phyloP scores from a whole-genome alignment of 1,284 basidiomycete genomes.

The Malassezia nana region DNA sequence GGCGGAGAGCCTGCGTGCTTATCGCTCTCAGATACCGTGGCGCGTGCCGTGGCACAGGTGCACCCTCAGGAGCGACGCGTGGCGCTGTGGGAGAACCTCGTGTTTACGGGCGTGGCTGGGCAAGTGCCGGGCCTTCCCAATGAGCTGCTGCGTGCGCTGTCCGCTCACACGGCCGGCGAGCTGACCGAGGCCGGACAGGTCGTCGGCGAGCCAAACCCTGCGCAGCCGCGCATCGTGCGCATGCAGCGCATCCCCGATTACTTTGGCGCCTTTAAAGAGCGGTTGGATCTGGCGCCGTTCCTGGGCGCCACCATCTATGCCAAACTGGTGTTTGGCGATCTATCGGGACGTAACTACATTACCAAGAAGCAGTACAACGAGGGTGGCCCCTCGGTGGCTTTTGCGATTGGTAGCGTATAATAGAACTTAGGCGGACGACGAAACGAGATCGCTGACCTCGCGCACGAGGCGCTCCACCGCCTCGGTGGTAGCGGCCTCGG shows the following conservation, averaged over 20 bases:
- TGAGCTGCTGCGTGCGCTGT: slow-evolving; percentile 27
- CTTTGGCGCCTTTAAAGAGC: slow-evolving; percentile 45
- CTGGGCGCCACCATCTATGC: slow-evolving; percentile 45
- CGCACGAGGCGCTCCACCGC: slow-evolving; percentile 58
- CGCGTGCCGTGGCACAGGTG: slow-evolving; percentile 23
- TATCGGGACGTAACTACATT: slow-evolving; percentile 34
- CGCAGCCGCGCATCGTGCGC: slow-evolving; percentile 37
- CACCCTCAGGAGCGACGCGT: slow-evolving; percentile 31
- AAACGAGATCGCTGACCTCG: slow-evolving; percentile 35
- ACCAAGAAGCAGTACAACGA: slow-evolving; percentile 46
- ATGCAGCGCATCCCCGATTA: slow-evolving; percentile 43
- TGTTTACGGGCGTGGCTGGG: slow-evolving; percentile 36
- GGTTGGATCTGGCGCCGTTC: slow-evolving; percentile 41
- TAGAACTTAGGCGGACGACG: slow-evolving; percentile 9
- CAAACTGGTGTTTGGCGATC: slow-evolving; percentile 42
- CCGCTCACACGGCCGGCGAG: slow-evolving; percentile 23
- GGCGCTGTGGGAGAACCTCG: slow-evolving; percentile 39
- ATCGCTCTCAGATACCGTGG: slow-evolving; percentile 26
- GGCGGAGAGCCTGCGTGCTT: slow-evolving; percentile 17
- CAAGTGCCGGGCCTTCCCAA: slow-evolving; percentile 28
- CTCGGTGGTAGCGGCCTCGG: slow-evolving; percentile 67
- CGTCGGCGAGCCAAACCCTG: slow-evolving; percentile 31
- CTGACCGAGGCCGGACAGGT: slow-evolving; percentile 32
- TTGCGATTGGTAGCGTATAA: slow-evolving; percentile 17
- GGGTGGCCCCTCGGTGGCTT: slow-evolving; percentile 27